Conservation (phyloP, 495 filamentous ascomycete species). For the Penicillium steckii region DNA sequence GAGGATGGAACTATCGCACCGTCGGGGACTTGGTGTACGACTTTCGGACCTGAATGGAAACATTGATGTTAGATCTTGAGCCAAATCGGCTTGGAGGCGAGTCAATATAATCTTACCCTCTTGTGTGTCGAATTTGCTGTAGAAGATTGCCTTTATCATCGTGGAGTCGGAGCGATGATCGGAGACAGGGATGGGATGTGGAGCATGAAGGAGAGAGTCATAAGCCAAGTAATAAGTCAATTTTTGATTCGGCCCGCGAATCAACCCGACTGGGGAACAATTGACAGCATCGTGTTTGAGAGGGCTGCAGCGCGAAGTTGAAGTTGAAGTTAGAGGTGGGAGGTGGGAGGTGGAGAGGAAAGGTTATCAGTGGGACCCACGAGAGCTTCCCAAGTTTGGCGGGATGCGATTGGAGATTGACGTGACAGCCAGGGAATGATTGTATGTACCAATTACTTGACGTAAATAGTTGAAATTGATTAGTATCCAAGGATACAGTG, state of each 20-base stretch:
- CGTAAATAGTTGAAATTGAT: too few species aligned
- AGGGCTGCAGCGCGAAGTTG: not conserved
- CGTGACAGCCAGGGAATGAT: not conserved
- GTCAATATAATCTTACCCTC: conserved; percentile 58
- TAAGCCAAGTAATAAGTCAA: not conserved
- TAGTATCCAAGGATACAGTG: too few species aligned
- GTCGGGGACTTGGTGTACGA: conserved; percentile 59
- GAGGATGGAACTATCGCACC: conserved; percentile 66
- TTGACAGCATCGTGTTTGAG: not conserved
- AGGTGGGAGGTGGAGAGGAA: not conserved
- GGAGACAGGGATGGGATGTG: conserved; percentile 6
- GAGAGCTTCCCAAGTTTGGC: conserved; percentile 1
- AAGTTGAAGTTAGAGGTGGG: not conserved
- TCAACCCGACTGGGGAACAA: not conserved
- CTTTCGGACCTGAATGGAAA: conserved; percentile 65
- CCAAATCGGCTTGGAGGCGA: not conserved
- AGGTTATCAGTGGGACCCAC: conserved; percentile 19
- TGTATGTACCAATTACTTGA: too few species aligned
- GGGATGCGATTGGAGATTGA: too few species aligned
- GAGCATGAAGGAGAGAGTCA: not conserved
- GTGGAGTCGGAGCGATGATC: conserved; percentile 10
- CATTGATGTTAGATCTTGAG: conserved; percentile 11
- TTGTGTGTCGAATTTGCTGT: conserved; percentile 85
- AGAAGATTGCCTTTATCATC: conserved; percentile 93
- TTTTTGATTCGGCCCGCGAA: not conserved